A percentile compares a stretch with the other conserved stretches of the same genome.
phyloP scores from a whole-genome alignment of 345 rosid species.

The Noccaea bulbosa region DNA sequence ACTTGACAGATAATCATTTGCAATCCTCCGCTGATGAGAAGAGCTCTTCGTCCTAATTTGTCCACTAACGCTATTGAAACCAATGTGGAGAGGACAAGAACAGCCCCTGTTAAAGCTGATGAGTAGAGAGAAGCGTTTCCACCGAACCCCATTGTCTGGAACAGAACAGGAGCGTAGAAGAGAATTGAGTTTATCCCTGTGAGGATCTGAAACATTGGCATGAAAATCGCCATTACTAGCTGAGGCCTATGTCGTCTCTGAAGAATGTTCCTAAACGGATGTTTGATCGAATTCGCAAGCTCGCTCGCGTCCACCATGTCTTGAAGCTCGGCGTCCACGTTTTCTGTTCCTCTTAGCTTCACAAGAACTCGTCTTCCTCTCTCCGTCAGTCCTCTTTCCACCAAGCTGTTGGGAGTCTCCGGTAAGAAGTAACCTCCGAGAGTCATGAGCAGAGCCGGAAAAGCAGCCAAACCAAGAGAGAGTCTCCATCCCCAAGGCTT shows the following conservation, averaged over 20 bases:
- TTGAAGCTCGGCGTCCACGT: conserved; percentile 77
- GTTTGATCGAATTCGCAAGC: conserved; percentile 77
- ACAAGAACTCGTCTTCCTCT: conserved; percentile 67
- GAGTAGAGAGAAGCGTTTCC: conserved; percentile 82
- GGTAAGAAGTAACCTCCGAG: conserved; percentile 75
- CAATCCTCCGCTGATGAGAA: conserved; percentile 88
- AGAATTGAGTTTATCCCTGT: conserved; percentile 94
- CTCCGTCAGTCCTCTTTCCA: conserved; percentile 64
- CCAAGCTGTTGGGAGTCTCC: conserved; percentile 90
- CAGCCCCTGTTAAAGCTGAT: conserved; percentile 95
- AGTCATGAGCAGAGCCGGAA: conserved; percentile 81
- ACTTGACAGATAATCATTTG: conserved; percentile 86
- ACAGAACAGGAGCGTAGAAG: conserved; percentile 92
- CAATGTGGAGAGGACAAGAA: conserved; percentile 78
- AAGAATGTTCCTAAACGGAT: conserved; percentile 85
- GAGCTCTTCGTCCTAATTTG: conserved; percentile 66
- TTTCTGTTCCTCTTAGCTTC: conserved; percentile 73
- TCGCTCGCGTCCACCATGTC: conserved; percentile 92
- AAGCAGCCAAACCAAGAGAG: conserved; percentile 87
- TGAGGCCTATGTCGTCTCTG: conserved; percentile 77
- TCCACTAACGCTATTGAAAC: conserved; percentile 82
- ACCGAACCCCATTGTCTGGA: conserved; percentile 87
- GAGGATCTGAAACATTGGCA: conserved; percentile 88
- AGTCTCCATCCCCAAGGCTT: conserved; percentile 97
- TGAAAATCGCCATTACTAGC: conserved; percentile 74